These are phyloP conservation scores for Flammula alnicola DNA, from an alignment of 1,284 basidiomycete species.

Conservation along the genomic window DNA sequence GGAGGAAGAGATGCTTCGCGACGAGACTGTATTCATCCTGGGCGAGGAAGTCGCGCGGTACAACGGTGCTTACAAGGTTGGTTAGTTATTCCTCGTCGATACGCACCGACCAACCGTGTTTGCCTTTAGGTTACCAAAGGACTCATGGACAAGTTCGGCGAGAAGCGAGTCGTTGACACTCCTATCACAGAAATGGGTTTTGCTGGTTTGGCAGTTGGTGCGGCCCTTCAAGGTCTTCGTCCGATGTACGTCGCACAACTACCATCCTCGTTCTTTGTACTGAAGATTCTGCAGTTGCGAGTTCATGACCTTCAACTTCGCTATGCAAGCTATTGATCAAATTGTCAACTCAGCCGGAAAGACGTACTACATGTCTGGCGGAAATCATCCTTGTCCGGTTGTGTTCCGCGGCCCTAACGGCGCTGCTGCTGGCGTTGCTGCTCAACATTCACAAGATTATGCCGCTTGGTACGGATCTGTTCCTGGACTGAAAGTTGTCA, in stretches of 20 bases:
- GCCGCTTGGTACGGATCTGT: slow-evolving; percentile 96
- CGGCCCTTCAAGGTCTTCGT: slow-evolving; percentile 91
- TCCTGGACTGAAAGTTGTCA: slow-evolving; percentile 97
- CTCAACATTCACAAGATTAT: slow-evolving; percentile 93
- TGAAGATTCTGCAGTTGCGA: slow-evolving; percentile 73
- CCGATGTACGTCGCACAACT: slow-evolving; percentile 67
- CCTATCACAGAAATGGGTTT: slow-evolving; percentile 99
- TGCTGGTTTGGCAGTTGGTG: slow-evolving; percentile 94
- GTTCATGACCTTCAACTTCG: slow-evolving; percentile 99
- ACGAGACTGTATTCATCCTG: slow-evolving; percentile 94
- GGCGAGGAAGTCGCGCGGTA: slow-evolving; percentile 99
- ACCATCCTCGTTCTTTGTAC: slow-evolving; percentile 8
- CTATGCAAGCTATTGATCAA: slow-evolving; percentile 98
- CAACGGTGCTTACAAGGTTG: slow-evolving; percentile 99
- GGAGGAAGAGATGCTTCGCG: slow-evolving; percentile 99
- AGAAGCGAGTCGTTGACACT: slow-evolving; percentile 97
- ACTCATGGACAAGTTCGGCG: slow-evolving; percentile 98
- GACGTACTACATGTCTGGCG: slow-evolving; percentile 99
- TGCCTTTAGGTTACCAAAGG: slow-evolving; percentile 88
- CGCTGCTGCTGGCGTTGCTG: slow-evolving; percentile 95
- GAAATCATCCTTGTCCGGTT: slow-evolving; percentile 96
- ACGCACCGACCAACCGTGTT: slow-evolving; percentile 6
- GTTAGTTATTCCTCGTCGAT: slow-evolving; percentile 17
- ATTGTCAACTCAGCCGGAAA: slow-evolving; percentile 99
- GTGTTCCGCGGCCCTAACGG: slow-evolving; percentile 99